Evolutionary conservation across 768 basidiomycete species (phyloP).

Genomic region (Daedaleopsis sinensis): DNA sequence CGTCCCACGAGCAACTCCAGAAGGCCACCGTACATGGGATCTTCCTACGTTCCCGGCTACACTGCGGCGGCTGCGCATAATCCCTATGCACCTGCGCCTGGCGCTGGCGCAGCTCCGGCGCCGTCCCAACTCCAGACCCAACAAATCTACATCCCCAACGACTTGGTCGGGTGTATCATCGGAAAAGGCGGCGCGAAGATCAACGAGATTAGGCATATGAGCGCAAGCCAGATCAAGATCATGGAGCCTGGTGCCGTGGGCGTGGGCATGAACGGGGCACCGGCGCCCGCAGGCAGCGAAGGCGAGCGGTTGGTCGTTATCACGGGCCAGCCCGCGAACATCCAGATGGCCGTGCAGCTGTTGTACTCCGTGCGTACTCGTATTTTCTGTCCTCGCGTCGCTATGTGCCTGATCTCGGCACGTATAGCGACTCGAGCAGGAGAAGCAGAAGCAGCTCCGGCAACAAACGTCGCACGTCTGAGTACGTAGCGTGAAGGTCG

Average conservation of each 20-base stretch:
- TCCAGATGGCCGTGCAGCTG: constrained; percentile 94
- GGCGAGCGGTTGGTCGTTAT: constrained; percentile 95
- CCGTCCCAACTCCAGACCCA: constrained; percentile 88
- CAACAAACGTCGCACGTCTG: constrained; percentile 23
- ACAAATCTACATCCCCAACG: constrained; percentile 98
- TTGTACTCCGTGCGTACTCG: constrained; percentile 76
- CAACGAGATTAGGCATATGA: constrained; percentile 96
- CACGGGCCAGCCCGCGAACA: constrained; percentile 92
- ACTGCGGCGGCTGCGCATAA: constrained; percentile 24
- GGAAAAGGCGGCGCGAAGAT: constrained; percentile 99
- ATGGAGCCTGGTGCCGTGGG: constrained; percentile 93
- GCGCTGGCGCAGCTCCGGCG: constrained; percentile 1
- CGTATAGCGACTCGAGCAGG: constrained; percentile 77
- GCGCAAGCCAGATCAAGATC: constrained; percentile 95
- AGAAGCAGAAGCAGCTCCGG: constrained; percentile 82
- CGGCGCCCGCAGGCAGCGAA: constrained; percentile 76
- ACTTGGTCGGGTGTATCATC: constrained; percentile 96
- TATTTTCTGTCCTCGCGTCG: not conserved
- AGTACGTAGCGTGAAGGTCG: not conserved
- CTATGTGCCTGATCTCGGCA: not conserved
- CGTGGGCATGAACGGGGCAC: constrained; percentile 67
- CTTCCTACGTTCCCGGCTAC: constrained; percentile 69
- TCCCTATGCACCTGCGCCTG: constrained; percentile 35
- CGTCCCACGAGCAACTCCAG: constrained; percentile 66
- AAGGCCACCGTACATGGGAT: constrained; percentile 47